Conservation (phyloP, 495 filamentous ascomycete genomes). For the Aspergillus sclerotioniger region DNA sequence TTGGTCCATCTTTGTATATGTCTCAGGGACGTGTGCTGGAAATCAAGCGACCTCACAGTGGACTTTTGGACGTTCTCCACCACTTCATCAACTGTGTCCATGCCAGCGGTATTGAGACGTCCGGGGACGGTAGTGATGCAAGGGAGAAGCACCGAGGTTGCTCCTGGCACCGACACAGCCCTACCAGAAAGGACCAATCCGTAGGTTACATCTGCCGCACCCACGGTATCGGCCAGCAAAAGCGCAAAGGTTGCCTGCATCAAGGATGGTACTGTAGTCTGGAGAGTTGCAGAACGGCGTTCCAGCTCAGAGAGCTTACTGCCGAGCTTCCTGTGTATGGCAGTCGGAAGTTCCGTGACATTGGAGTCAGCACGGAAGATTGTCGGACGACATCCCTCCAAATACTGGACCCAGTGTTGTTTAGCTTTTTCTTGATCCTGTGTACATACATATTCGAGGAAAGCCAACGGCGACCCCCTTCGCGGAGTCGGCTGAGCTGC, state of each 20-base stretch:
- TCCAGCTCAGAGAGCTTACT: conserved; percentile 28
- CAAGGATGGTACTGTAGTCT: conserved; percentile 31
- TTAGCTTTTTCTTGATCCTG: conserved; percentile 53
- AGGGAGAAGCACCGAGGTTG: conserved; percentile 73
- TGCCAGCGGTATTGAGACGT: conserved; percentile 47
- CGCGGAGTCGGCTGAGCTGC: conserved; percentile 8
- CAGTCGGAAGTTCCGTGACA: conserved; percentile 4
- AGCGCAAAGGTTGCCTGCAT: conserved; percentile 45
- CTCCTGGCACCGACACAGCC: conserved; percentile 48
- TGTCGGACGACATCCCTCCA: conserved; percentile 40
- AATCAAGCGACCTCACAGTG: conserved; percentile 41
- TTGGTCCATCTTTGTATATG: conserved; percentile 47
- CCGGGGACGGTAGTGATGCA: conserved; percentile 88
- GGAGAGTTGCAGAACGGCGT: conserved; percentile 23
- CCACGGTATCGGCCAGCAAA: conserved; percentile 37
- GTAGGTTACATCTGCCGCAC: conserved; percentile 39
- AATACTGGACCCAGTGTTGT: conserved; percentile 65
- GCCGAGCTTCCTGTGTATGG: conserved; percentile 20
- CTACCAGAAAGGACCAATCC: conserved; percentile 48
- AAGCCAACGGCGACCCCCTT: conserved; percentile 27
- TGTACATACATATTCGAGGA: conserved; percentile 42
- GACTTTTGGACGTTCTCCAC: conserved; percentile 37
- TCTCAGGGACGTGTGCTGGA: conserved; percentile 44
- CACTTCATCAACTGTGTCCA: conserved; percentile 34
- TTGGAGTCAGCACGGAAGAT: conserved; percentile 24